Base-by-base conservation (phyloP, 2,329 filamentous ascomycete genomes). In the Cladorrhinum sp. region DNA sequence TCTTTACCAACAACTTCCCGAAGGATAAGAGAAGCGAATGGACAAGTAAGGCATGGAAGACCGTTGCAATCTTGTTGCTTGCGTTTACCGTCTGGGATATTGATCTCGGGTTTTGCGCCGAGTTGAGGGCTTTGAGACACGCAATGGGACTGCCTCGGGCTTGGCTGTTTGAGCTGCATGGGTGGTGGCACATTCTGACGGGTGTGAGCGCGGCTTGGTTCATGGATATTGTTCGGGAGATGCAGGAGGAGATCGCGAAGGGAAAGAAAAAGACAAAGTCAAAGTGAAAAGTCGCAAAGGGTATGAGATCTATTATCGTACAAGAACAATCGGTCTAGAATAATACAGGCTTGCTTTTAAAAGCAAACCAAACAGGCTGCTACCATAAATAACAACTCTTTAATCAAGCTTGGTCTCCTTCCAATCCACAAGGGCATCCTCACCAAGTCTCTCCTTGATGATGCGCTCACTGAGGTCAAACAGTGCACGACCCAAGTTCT, bases 121-220 rank as follows among this genome's bases (percentile, higher is more conserved):
- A 77, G 61, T 72, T 87, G 23, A 79, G 82, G 2, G 61, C 64
- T 0, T 63, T 79, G 10, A 78, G 82, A 53, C 71, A 72, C 7
- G 64, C 57, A 0, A 64, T 86, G 1, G 84, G 84, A 0, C 68
- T 85, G 49, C 84, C 84, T 0, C 83, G 76, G 77, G 80, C 78
- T 1, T 84, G 81, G 70, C 32, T 83, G 0, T 68, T 87, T 3
- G 85, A 87, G 71, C 67, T 86, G 13, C 85, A 87, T 66, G 85
- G 83, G 1, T 87, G 84, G 85, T 87, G 85, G 85, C 85, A 87
- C 65, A 71, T 87, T 16, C 72, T 85, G 24, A 87, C 84, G 0
- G 85, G 82, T 0, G 73, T 83, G 20, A 79, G 81, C 0, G 82
- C 83, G 3, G 77, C 76, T 23, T 68, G 69, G 51, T 76, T 75